phyloP scores from a whole-genome alignment of 1,139 yeast species.

The Scheffersomyces insectosa region DNA sequence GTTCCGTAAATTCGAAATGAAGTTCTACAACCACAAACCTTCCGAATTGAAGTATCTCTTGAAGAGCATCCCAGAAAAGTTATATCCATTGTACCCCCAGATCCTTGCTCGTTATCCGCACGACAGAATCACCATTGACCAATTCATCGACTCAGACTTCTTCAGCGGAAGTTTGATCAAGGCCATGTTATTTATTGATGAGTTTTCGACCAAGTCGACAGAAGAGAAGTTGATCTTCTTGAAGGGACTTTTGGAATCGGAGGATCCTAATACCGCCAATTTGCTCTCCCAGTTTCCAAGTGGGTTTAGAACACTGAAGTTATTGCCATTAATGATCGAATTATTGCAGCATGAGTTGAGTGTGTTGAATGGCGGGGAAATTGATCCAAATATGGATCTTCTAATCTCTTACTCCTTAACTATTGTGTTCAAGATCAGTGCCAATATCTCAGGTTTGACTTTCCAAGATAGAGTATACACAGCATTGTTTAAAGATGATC shows the following conservation, averaged over 20 bases:
- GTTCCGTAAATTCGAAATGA: slow-evolving; percentile 40
- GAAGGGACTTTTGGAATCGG: slow-evolving; percentile 52
- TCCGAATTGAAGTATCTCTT: slow-evolving; percentile 50
- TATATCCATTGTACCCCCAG: slow-evolving; percentile 33
- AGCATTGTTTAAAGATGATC: slow-evolving; percentile 28
- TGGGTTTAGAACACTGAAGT: slow-evolving; percentile 66
- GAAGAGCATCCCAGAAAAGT: slow-evolving; percentile 39
- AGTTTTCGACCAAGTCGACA: slow-evolving; percentile 70
- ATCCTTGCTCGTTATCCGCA: slow-evolving; percentile 45
- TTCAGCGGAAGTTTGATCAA: slow-evolving; percentile 83
- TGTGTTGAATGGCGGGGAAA: slow-evolving; percentile 15
- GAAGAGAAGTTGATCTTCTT: slow-evolving; percentile 72
- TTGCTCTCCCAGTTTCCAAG: slow-evolving; percentile 72
- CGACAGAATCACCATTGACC: slow-evolving; percentile 49
- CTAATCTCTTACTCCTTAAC: slow-evolving; percentile 56
- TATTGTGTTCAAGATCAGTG: slow-evolving; percentile 65
- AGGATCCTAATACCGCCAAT: slow-evolving; percentile 10
- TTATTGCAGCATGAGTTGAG: slow-evolving; percentile 38
- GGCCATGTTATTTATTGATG: slow-evolving; percentile 82
- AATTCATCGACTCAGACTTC: slow-evolving; percentile 52
- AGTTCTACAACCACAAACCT: slow-evolving; percentile 44
- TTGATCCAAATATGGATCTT: slow-evolving; percentile 21
- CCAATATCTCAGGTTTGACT: slow-evolving; percentile 68
- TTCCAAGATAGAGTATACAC: slow-evolving; percentile 69
- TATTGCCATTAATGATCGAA: slow-evolving; percentile 67